These are phyloP conservation scores for Mallotus nudiflorus DNA, from an alignment of 345 rosid species.

Conservation along the genomic window DNA sequence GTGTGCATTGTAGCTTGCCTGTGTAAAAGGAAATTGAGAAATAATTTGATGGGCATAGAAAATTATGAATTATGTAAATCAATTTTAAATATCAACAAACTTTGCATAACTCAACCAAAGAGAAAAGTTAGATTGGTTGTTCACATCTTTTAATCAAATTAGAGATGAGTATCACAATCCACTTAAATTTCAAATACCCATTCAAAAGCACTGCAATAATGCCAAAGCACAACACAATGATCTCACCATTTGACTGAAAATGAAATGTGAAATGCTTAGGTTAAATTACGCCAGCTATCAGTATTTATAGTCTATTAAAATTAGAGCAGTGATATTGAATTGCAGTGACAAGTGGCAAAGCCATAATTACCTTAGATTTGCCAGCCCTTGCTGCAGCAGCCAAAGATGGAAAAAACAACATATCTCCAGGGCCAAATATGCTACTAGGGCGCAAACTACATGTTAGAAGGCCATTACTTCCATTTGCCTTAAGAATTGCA, in stretches of 20 bases:
- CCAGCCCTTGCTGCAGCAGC: constrained; percentile 85
- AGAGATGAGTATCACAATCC: not conserved
- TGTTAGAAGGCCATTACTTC: constrained; percentile 72
- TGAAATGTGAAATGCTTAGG: not conserved
- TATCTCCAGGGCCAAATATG: constrained; percentile 96
- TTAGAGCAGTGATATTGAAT: not conserved
- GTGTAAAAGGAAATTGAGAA: too few relatives aligned
- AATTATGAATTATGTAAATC: not conserved
- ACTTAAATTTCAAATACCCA: not conserved
- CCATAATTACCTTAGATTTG: constrained; percentile 68
- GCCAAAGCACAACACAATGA: not conserved
- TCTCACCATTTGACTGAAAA: not conserved
- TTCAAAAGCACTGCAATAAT: not conserved
- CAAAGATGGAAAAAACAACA: constrained; percentile 76
- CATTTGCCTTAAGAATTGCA: constrained; percentile 65
- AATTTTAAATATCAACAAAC: not conserved
- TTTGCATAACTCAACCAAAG: not conserved
- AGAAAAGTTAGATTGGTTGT: not conserved
- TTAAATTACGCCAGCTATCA: not conserved
- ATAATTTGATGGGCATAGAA: not conserved
- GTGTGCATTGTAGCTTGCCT: not conserved
- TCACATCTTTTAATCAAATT: not conserved
- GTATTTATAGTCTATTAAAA: not conserved
- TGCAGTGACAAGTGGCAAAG: not conserved
- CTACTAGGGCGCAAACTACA: constrained; percentile 93